Evolutionary conservation across 768 basidiomycete genomes (phyloP), one percentile per base, ranked within the genome.

Genomic region (Hygrocybe coccinea): DNA sequence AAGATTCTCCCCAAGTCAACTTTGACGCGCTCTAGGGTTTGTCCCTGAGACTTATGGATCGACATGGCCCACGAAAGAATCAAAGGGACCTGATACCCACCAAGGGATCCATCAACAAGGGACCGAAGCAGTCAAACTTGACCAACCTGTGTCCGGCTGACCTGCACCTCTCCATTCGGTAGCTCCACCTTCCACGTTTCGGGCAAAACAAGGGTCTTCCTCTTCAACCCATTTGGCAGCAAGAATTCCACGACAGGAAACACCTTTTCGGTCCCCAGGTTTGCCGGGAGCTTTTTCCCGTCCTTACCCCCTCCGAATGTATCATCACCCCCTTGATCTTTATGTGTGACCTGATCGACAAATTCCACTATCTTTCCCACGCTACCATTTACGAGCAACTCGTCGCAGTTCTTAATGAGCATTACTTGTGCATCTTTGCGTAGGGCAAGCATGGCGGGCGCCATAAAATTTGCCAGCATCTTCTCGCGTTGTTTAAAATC

Each of bases 1-100:
- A 99, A 99, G 4, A 98, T 89, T 66, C 84, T 87, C 29, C 85
- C 85, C 35, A 99, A 77, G 65, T 98, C 95, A 43, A 98, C 95
- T 66, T 89, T 95, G 62, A 98, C 95, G 45, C 92, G 84, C 22
- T 94, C 89, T 9, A 99, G 76, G 0, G 97, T 98, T 69, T 98
- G 97, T 9, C 97, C 97, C 69, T 99, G 97, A 10, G 89, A 90
- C 68, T 99, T 99, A 70, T 99, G 97, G 59, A 98, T 98, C 46
- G 88, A 91, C 91, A 97, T 95, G 0, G 95, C 95, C 95, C 95
- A 98, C 0, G 95, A 81, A 37, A 95, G 77, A 56, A 97, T 94
- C 22, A 97, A 67, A 0, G 91, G 92, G 1, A 95, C 68, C 91
- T 95, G 60, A 24, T 10, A 34, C 29, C 44, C 43, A n/a, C 50